phyloP scores from a whole-genome alignment of 257 asterid species.

The Solanum bulbocastanum region DNA sequence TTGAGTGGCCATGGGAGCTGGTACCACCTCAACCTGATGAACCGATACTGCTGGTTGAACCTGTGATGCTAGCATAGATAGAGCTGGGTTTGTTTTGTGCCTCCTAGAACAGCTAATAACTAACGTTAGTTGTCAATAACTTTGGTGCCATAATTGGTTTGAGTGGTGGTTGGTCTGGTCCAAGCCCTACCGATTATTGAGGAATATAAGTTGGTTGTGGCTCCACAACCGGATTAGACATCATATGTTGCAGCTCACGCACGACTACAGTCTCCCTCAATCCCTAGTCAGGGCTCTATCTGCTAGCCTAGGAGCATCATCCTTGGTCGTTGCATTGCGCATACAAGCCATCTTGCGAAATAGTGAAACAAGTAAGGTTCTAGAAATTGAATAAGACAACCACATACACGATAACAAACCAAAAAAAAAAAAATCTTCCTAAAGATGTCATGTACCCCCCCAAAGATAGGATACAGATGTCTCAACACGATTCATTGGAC shows the following conservation, averaged over 20 bases:
- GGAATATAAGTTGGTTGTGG: background rate
- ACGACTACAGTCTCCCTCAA: background rate
- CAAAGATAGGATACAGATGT: background rate
- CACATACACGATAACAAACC: background rate
- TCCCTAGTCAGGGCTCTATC: background rate
- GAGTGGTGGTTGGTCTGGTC: background rate
- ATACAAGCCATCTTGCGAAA: no score
- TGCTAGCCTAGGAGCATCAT: background rate
- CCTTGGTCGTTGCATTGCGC: rapidly evolving
- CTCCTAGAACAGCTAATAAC: background rate
- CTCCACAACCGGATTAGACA: no score
- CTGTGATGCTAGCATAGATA: background rate
- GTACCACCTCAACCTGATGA: background rate
- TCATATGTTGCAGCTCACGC: background rate
- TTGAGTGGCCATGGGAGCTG: background rate
- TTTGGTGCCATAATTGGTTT: background rate
- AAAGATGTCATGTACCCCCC: no score
- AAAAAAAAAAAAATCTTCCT: no score
- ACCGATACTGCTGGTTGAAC: background rate
- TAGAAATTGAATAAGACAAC: background rate
- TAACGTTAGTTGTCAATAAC: background rate
- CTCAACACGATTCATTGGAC: background rate
- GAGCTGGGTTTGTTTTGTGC: background rate
- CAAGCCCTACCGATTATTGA: background rate
- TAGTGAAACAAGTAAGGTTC: background rate